Percentiles rank a stretch among this genome's conserved stretches.
Conservation (phyloP, 1,284 basidiomycete genomes). For the Moesziomyces antarcticus region DNA sequence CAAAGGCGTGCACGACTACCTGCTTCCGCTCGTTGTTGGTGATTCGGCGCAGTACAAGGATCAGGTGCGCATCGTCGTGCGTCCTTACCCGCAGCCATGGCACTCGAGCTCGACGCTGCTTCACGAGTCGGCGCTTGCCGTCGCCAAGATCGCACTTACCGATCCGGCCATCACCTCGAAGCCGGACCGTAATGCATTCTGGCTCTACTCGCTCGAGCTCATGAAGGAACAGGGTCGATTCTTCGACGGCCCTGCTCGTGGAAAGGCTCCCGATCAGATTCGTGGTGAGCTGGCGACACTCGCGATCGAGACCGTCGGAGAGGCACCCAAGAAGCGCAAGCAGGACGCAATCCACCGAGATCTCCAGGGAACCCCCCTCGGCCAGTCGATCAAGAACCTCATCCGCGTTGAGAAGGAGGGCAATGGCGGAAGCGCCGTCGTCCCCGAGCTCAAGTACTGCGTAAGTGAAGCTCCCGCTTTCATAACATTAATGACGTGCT, state of each 20-base stretch:
- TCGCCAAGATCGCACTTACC: constrained; percentile 72
- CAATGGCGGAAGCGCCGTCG: constrained; percentile 81
- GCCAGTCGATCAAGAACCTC: constrained; percentile 73
- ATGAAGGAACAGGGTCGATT: constrained; percentile 81
- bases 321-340: constrained; percentile 66
- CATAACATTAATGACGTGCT: background rate
- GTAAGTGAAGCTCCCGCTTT: constrained; percentile 6
- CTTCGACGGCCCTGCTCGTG: constrained; percentile 81
- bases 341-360: constrained; percentile 68
- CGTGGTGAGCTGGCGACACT: constrained; percentile 77
- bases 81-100: constrained; percentile 80
- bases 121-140: constrained; percentile 83
- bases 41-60: constrained; percentile 72
- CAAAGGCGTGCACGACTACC: constrained; percentile 67
- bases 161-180: constrained; percentile 20
- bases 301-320: constrained; percentile 72
- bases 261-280: constrained; percentile 78
- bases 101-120: constrained; percentile 74
- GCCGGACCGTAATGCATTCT: constrained; percentile 53
- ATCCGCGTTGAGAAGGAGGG: constrained; percentile 75
- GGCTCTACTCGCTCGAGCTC: constrained; percentile 72
- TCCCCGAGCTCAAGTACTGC: constrained; percentile 86
- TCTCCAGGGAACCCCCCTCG: constrained; percentile 66
- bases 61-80: constrained; percentile 81
- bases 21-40: constrained; percentile 65